A percentile compares a stretch with the other conserved stretches of the same genome.
Conservation (phyloP, 2,329 filamentous ascomycete species). For the Proliferodiscus dingleyae region DNA sequence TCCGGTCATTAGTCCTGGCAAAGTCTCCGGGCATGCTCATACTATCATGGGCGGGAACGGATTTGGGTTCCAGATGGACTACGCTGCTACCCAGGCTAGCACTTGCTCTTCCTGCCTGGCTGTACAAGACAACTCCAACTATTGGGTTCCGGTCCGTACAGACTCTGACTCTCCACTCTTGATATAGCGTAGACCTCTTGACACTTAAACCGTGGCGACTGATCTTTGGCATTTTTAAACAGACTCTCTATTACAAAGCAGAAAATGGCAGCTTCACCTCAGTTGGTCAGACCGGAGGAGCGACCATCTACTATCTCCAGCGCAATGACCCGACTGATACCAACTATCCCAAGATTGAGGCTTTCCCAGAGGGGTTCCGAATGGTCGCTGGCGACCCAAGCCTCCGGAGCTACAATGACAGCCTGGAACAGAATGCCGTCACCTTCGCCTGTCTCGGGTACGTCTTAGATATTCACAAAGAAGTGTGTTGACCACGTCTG, state of each 20-base stretch:
- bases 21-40: conserved; percentile 52
- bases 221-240: neutral
- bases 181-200: no score
- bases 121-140: conserved; percentile 56
- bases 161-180: conserved; percentile 39
- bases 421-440: conserved; percentile 46
- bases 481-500: no score
- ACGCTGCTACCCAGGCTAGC: conserved; percentile 45
- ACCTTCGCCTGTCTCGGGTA: conserved; percentile 50
- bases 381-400: conserved; percentile 59
- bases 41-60: conserved; percentile 58
- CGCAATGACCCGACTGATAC: conserved; percentile 37
- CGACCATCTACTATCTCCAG: conserved; percentile 53
- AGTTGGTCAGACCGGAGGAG: conserved; percentile 42
- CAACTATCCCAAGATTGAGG: conserved; percentile 42
- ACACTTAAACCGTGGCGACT: no score
- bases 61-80: conserved; percentile 52
- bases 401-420: conserved; percentile 44
- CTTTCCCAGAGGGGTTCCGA: conserved; percentile 58
- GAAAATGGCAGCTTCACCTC: conserved; percentile 51
- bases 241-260: conserved; percentile 47
- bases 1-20: conserved; percentile 53
- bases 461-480: no score
- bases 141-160: conserved; percentile 57
- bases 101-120: conserved; percentile 61